Conservation (phyloP, 495 filamentous ascomycete genomes). For the Penicillium malachiteum region DNA sequence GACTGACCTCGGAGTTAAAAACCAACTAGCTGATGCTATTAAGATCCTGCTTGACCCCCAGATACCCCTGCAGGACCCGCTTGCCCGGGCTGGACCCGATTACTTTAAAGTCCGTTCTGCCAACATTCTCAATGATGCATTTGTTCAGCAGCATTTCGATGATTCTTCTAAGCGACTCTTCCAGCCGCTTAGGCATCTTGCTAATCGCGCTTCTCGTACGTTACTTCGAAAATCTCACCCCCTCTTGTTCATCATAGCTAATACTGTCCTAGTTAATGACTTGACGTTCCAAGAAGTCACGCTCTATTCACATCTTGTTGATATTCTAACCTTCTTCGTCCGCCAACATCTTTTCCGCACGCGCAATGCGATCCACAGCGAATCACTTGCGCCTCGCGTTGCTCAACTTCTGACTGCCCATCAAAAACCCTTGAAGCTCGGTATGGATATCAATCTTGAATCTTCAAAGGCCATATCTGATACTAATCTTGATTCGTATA, state of each 20-base stretch:
- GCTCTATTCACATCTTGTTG: conserved; percentile 85
- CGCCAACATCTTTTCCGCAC: conserved; percentile 82
- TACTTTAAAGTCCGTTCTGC: conserved; percentile 62
- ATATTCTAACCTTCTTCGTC: conserved; percentile 93
- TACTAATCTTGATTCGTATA: conserved; percentile 25
- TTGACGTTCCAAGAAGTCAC: conserved; percentile 79
- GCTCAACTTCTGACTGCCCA: conserved; percentile 79
- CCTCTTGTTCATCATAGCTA: conserved; percentile 6
- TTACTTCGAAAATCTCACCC: conserved; percentile 2
- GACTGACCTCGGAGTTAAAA: conserved; percentile 90
- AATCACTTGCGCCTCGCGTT: conserved; percentile 76
- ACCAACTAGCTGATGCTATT: conserved; percentile 92
- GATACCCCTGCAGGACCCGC: conserved; percentile 57
- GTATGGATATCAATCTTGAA: conserved; percentile 48
- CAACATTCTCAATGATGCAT: conserved; percentile 78
- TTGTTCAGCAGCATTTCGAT: conserved; percentile 88
- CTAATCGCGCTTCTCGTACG: conserved; percentile 61
- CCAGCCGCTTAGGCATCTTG: conserved; percentile 78
- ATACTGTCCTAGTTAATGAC: conserved; percentile 50
- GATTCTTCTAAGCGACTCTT: conserved; percentile 84
- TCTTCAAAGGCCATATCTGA: too few relatives aligned
- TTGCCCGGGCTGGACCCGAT: conserved; percentile 68
- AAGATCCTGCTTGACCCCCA: conserved; percentile 91
- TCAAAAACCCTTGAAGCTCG: conserved; percentile 91
- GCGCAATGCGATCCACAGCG: conserved; percentile 81